Conservation (phyloP, 2,329 filamentous ascomycete genomes). For the Hypoxylon sp. region DNA sequence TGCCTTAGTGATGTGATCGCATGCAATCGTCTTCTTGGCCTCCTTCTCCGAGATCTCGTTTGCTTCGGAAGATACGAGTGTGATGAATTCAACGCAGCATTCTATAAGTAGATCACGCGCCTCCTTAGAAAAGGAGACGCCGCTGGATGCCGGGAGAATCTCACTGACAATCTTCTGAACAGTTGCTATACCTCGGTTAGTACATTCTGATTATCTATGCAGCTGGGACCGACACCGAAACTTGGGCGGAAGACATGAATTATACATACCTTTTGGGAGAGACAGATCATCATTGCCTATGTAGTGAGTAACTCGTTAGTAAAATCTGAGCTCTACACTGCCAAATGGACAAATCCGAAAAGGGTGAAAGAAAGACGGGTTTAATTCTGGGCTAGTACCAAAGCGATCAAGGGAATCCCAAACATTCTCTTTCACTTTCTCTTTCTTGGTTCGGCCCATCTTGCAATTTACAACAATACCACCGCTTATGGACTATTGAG, state of each 20-base stretch:
- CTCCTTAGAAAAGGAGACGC: slow-evolving; percentile 93
- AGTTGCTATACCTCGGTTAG: slow-evolving; percentile 66
- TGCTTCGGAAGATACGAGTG: slow-evolving; percentile 96
- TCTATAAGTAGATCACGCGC: slow-evolving; percentile 96
- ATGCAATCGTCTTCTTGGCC: slow-evolving; percentile 98
- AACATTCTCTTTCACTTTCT: slow-evolving; percentile 9
- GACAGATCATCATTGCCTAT: slow-evolving; percentile 75
- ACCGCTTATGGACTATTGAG: not conserved
- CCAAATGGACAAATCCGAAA: slow-evolving; percentile 14
- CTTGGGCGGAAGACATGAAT: not conserved
- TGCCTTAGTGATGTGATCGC: slow-evolving; percentile 96
- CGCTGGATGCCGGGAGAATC: slow-evolving; percentile 82
- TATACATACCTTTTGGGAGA: slow-evolving; percentile 71
- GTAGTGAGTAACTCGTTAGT: slow-evolving; percentile 54
- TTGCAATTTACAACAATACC: slow-evolving; percentile 20
- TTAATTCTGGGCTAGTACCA: slow-evolving; percentile 22
- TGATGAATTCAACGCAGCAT: slow-evolving; percentile 99
- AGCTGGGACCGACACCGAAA: not conserved
- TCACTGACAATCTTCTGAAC: slow-evolving; percentile 93
- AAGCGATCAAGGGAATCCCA: slow-evolving; percentile 20
- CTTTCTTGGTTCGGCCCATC: slow-evolving; percentile 35
- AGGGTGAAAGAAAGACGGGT: slow-evolving; percentile 17
- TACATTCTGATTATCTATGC: not conserved
- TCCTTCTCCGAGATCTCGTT: slow-evolving; percentile 99
- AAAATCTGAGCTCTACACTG: slow-evolving; percentile 16